Evolutionary conservation across 176 grass and related monocot species (phyloP), one percentile per base, ranked within the genome.

Genomic region (Ensete glaucum): DNA sequence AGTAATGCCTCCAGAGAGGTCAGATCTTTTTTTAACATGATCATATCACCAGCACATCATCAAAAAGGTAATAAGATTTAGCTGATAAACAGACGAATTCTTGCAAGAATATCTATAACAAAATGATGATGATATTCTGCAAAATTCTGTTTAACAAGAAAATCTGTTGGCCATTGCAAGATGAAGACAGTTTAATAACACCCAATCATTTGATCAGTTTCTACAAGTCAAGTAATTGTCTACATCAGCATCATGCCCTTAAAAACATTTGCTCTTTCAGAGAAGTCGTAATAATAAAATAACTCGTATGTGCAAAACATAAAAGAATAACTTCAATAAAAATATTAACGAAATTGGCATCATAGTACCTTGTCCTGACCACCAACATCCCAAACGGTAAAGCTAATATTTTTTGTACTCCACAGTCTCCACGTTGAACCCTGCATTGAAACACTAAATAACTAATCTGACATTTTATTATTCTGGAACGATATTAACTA

Each of bases 321-420:
- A 34, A 34, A 34, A 34, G 29, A 34, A 34, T 34, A 34, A 34
- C 3, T 34, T 34, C 16, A 59, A 59, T 59, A 19, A 17, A 59
- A 59, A 1, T 9, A 20, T 9, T 20, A 4, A 59, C 3, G 20
- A n/a, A 59, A 59, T 59, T 20, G 2, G 56, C 56, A 59, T 15
- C n/a, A 59, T 9, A 19, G 15, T 70, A 70, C 67, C 67, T 70
- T 70, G 67, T 70, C 67, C 48, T 70, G 67, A 70, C 67, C 67
- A 50, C 67, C 67, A 70, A 70, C 67, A 70, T 70, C 67, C 67
- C 67, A 70, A 50, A 70, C 67, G 4, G 67, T 70, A 16, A 70
- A 70, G 67, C 67, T 70, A 70, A 70, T 70, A 21, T 70, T 70
- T 21, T 70, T 70, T 23, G 48, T 70, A 70, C 34, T 70, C 67